Conservation (phyloP, 331 rosid genomes). For the Malus hybrid region DNA sequence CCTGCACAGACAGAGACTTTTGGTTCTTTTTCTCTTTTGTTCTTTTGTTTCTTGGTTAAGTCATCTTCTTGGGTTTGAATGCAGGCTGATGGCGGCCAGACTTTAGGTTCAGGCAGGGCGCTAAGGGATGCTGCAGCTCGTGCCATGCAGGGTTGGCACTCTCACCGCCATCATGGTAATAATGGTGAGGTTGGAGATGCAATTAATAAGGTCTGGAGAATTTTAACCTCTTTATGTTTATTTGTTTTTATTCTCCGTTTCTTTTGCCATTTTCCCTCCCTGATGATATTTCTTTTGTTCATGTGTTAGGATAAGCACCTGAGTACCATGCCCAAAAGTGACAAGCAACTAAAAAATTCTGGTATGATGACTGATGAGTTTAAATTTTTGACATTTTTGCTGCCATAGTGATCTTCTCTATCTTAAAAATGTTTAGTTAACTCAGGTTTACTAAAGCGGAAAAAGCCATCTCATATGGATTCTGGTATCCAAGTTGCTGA, state of each 20-base stretch:
- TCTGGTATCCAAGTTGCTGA: background rate
- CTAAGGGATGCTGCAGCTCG: slow-evolving; percentile 22
- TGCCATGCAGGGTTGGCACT: slow-evolving; percentile 26
- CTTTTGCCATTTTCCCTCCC: background rate
- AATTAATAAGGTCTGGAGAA: background rate
- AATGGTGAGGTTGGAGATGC: slow-evolving; percentile 20
- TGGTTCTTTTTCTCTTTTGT: background rate
- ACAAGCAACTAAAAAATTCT: slow-evolving; percentile 5
- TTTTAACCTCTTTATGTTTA: background rate
- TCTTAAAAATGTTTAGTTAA: background rate
- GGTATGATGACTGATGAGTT: background rate
- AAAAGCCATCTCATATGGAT: slow-evolving; percentile 4
- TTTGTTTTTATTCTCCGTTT: background rate
- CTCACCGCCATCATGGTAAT: slow-evolving; percentile 10
- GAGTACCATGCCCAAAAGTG: slow-evolving; percentile 10
- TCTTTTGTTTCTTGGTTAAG: background rate
- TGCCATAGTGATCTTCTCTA: background rate
- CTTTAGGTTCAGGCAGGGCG: slow-evolving; percentile 14
- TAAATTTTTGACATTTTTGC: background rate
- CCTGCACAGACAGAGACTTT: background rate
- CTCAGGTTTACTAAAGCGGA: slow-evolving; percentile 18
- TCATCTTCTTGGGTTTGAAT: background rate
- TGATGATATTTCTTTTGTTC: background rate
- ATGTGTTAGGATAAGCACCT: background rate
- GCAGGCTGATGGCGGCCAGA: slow-evolving; percentile 15